Evolutionary conservation across 208 protist genomes (phyloP).

Genomic region (Acanthamoeba castellanii): DNA sequence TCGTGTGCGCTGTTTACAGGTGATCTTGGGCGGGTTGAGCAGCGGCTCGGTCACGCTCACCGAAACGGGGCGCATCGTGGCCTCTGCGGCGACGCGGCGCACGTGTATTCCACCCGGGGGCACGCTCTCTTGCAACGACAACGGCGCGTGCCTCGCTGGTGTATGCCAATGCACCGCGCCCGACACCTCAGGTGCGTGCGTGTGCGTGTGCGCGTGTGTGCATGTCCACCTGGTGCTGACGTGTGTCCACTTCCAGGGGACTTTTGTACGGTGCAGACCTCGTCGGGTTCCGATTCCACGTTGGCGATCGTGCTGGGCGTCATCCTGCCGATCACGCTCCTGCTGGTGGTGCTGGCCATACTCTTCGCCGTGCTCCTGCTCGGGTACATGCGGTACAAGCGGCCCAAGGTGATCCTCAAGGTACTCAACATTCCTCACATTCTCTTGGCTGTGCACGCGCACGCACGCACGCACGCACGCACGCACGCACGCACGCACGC

Average conservation of each 20-base stretch:
- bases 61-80: not conserved
- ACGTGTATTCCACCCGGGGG: not conserved
- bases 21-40: too few species aligned
- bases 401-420: conserved; percentile 25
- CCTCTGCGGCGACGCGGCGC: not conserved
- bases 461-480: not conserved
- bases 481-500: too few species aligned
- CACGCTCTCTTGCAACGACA: not conserved
- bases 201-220: not conserved
- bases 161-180: not conserved
- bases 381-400: not conserved
- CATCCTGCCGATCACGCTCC: not conserved
- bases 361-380: not conserved
- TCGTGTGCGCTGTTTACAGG: too few species aligned
- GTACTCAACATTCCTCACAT: not conserved
- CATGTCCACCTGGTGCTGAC: too few species aligned
- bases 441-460: not conserved
- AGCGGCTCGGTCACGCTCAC: too few species aligned
- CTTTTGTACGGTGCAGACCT: not conserved
- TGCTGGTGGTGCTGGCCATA: not conserved
- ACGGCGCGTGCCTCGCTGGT: not conserved
- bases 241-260: not conserved
- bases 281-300: not conserved
- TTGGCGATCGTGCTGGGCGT: conserved; percentile 4
- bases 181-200: not conserved